These are phyloP conservation scores for Triticum timopheevii DNA, from an alignment of 176 grass and related monocot genomes.

Conservation along the genomic window DNA sequence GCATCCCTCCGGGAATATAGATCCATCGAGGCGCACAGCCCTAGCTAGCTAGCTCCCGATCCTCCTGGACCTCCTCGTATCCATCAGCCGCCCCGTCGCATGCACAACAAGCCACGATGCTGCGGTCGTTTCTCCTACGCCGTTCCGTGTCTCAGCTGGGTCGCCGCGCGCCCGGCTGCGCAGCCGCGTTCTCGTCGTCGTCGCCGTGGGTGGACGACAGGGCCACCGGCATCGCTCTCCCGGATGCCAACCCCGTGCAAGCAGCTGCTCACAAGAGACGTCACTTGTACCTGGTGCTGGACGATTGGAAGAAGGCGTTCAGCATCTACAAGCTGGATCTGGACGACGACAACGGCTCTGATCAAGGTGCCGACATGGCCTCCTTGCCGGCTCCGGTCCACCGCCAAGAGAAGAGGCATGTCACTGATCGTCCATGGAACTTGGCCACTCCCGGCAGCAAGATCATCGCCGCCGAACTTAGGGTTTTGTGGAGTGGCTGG, in stretches of 20 bases:
- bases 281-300: background rate
- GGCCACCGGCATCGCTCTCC: no score
- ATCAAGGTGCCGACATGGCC: background rate
- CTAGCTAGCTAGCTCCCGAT: no score
- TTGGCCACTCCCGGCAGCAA: background rate
- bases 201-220: no score
- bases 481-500: no score
- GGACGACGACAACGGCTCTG: background rate
- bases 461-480: background rate
- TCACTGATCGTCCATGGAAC: no score
- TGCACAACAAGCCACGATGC: background rate
- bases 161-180: background rate
- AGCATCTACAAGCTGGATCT: slow-evolving; percentile 4
- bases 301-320: background rate
- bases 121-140: background rate
- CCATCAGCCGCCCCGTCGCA: no score
- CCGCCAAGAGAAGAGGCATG: background rate
- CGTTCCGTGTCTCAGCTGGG: background rate
- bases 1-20: no score
- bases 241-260: background rate
- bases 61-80: no score
- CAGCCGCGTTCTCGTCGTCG: no score
- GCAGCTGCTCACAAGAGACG: background rate
- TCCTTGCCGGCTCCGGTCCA: background rate
- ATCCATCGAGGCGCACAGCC: no score